phyloP scores from a whole-genome alignment of 1,139 yeast species.

The Yamadazyma mexicana region DNA sequence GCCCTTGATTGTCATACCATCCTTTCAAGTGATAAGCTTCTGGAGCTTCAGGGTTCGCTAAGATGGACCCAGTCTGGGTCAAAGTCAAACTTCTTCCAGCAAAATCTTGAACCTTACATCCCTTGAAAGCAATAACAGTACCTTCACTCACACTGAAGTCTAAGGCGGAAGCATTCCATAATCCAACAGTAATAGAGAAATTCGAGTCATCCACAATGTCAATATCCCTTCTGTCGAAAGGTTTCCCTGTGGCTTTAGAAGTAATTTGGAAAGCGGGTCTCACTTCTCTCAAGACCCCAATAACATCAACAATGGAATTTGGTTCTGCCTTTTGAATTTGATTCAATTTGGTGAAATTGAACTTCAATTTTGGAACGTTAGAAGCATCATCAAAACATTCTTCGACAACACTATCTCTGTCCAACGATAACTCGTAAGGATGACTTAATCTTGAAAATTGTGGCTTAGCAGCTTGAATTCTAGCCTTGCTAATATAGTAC shows the following conservation, averaged over 20 bases:
- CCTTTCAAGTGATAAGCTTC: conserved; percentile 89
- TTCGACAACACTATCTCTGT: conserved; percentile 73
- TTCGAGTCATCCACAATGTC: conserved; percentile 84
- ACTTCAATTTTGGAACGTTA: conserved; percentile 74
- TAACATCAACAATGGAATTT: conserved; percentile 76
- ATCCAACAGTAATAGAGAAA: conserved; percentile 71
- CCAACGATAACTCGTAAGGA: conserved; percentile 84
- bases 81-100: conserved; percentile 84
- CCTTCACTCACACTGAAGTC: conserved; percentile 77
- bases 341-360: conserved; percentile 71
- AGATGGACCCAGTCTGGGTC: conserved; percentile 73
- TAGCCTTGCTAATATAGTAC: conserved; percentile 78
- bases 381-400: conserved; percentile 63
- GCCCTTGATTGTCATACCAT: conserved; percentile 89
- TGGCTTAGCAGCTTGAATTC: conserved; percentile 81
- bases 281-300: conserved; percentile 81
- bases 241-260: conserved; percentile 90
- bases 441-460: conserved; percentile 82
- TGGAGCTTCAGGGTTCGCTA: conserved; percentile 82
- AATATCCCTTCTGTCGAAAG: conserved; percentile 88
- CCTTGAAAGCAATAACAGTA: conserved; percentile 88
- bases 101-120: conserved; percentile 86
- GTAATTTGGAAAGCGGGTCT: conserved; percentile 75
- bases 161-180: conserved; percentile 88
- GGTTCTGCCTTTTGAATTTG: conserved; percentile 67